Conservation (phyloP, 2,329 filamentous ascomycete genomes). For the Apiospora rasikravindrae region DNA sequence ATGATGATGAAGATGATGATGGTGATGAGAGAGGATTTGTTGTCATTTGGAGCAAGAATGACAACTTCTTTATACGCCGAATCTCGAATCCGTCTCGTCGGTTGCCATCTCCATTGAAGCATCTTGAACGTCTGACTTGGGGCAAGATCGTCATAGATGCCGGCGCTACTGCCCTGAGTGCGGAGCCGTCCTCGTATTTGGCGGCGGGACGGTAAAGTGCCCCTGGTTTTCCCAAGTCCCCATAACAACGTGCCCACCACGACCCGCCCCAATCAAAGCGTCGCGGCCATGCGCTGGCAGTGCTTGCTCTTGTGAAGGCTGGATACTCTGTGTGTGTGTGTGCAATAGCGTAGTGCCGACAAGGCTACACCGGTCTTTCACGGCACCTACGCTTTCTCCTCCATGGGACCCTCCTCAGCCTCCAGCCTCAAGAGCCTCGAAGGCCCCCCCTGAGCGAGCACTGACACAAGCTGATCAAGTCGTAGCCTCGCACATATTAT, state of each 20-base stretch:
- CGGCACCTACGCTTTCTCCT: neutral
- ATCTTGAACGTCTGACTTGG: neutral
- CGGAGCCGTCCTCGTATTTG: conserved; percentile 14
- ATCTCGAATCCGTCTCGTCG: neutral
- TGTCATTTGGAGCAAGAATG: neutral
- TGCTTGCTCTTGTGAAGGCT: too few species aligned
- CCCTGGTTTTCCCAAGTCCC: neutral
- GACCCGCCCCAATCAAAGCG: neutral
- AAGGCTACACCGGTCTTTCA: neutral
- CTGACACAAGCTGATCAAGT: neutral
- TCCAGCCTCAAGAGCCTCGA: neutral
- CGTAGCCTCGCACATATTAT: neutral
- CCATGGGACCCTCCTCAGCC: neutral
- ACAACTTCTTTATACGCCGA: neutral
- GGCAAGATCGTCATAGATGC: neutral
- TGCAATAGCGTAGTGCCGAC: neutral
- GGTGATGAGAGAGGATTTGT: neutral
- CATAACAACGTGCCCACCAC: conserved; percentile 1
- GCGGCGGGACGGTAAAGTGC: neutral
- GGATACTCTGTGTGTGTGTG: too few species aligned
- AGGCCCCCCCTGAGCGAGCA: neutral
- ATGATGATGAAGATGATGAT: conserved; percentile 1
- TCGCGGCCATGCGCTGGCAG: neutral
- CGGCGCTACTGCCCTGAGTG: neutral
- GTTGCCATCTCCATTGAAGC: neutral